These are phyloP conservation scores for Quercus berberidifolia DNA, from an alignment of 306 rosid species.

Conservation along the genomic window DNA sequence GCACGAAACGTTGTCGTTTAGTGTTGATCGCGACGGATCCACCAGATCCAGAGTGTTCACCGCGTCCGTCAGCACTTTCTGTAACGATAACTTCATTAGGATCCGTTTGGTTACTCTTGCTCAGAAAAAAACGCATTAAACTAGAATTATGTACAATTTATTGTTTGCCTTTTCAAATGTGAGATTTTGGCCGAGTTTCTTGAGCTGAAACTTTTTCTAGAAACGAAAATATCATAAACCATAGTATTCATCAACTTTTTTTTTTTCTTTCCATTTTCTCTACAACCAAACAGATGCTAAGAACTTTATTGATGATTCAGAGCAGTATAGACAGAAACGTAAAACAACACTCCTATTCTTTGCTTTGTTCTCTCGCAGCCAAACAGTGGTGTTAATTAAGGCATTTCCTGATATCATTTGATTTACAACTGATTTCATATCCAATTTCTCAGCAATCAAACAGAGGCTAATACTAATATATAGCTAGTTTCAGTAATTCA, in stretches of 20 bases:
- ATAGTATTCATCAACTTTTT: neutral
- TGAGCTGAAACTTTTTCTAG: neutral
- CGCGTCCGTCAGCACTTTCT: slow-evolving; percentile 51
- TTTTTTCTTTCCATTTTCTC: slow-evolving; percentile 2
- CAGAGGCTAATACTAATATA: neutral
- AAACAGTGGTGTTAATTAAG: no score
- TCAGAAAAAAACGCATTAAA: slow-evolving; percentile 9
- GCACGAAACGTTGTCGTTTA: slow-evolving; percentile 40
- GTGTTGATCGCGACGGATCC: slow-evolving; percentile 63
- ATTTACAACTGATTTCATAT: neutral
- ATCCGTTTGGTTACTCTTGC: neutral
- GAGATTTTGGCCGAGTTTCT: neutral
- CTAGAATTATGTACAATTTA: neutral
- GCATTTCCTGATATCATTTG: no score
- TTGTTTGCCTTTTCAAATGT: no score
- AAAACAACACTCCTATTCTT: no score
- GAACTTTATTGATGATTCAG: neutral
- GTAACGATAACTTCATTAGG: neutral
- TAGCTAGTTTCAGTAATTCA: neutral
- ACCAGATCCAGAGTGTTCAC: slow-evolving; percentile 44
- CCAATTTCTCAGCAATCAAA: neutral
- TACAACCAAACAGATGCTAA: slow-evolving; percentile 10
- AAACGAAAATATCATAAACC: neutral
- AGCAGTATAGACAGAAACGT: neutral
- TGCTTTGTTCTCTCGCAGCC: no score